These are phyloP conservation scores for Tolypocladium endophyticum DNA, from an alignment of 2,329 filamentous ascomycete genomes.

Conservation along the genomic window DNA sequence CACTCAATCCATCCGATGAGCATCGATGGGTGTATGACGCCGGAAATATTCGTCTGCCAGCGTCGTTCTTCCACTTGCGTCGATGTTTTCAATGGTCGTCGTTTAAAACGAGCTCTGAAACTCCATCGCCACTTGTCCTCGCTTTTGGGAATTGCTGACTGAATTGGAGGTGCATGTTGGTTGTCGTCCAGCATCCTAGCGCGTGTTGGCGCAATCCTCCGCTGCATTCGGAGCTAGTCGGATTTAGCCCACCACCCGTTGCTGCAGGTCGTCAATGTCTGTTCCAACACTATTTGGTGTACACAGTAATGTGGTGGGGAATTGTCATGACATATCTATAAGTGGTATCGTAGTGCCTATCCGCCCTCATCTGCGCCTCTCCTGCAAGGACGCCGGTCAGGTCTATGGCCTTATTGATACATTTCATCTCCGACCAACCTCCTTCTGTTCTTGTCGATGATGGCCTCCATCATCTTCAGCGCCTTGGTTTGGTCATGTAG, in stretches of 20 bases:
- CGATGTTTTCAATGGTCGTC: not conserved
- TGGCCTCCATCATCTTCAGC: slow-evolving; percentile 29
- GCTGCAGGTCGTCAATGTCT: not conserved
- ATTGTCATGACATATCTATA: not conserved
- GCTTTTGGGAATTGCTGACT: not conserved
- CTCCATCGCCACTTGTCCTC: not conserved
- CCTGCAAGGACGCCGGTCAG: not conserved
- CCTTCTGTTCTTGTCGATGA: slow-evolving; percentile 21
- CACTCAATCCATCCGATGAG: not conserved
- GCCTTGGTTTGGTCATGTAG: slow-evolving; percentile 28
- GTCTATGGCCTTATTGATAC: slow-evolving; percentile 1
- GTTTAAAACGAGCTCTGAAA: not conserved
- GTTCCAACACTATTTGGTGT: not conserved
- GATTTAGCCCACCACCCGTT: not conserved
- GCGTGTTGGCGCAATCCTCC: not conserved
- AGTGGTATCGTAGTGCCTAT: not conserved
- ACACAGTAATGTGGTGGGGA: not conserved
- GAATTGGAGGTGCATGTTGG: not conserved
- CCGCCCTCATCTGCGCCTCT: not conserved
- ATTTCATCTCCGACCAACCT: slow-evolving; percentile 14
- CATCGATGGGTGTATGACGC: not conserved
- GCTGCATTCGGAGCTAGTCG: not conserved
- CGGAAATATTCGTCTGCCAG: not conserved
- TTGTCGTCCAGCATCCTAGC: not conserved
- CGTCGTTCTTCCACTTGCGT: not conserved